Evolutionary conservation across 176 grass and related monocot species (phyloP).

Genomic region (Bolboschoenus planiculmis): DNA sequence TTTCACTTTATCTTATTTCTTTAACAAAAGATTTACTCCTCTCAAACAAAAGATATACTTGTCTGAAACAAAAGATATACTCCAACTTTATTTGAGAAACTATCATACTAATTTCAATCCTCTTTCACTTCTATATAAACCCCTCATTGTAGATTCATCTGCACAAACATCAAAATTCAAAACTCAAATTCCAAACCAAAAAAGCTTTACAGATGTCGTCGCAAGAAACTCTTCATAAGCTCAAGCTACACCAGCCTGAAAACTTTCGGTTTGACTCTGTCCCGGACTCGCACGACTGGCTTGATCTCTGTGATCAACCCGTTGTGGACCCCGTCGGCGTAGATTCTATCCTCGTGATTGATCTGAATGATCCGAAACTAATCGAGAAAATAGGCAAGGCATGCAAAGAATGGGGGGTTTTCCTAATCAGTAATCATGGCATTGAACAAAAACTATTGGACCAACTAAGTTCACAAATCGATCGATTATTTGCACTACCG

Average conservation of each 20-base stretch:
- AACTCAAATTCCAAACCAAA: neutral
- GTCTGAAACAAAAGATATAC: neutral
- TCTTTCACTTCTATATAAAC: constrained; percentile 10
- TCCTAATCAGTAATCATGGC: constrained; percentile 47
- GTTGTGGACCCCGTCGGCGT: neutral
- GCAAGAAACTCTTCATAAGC: constrained; percentile 4
- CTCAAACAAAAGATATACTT: neutral
- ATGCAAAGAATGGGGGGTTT: constrained; percentile 58
- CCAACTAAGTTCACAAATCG: constrained; percentile 21
- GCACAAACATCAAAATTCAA: constrained; percentile 14
- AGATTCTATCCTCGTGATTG: constrained; percentile 44
- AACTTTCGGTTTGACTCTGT: constrained; percentile 18
- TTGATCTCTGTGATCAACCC: constrained; percentile 10
- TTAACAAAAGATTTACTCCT: neutral
- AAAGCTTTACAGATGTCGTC: constrained; percentile 31
- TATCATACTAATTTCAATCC: neutral
- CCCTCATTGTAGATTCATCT: constrained; percentile 6
- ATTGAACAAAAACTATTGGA: neutral
- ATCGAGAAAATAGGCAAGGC: constrained; percentile 20
- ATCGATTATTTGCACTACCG: constrained; percentile 45
- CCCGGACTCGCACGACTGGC: constrained; percentile 50
- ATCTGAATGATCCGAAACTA: constrained; percentile 19
- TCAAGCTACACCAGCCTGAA: neutral
- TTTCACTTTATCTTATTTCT: neutral
- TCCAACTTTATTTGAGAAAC: neutral